These are phyloP conservation scores for Alternaria ethzedia DNA, from an alignment of 2,329 filamentous ascomycete genomes.

Conservation along the genomic window DNA sequence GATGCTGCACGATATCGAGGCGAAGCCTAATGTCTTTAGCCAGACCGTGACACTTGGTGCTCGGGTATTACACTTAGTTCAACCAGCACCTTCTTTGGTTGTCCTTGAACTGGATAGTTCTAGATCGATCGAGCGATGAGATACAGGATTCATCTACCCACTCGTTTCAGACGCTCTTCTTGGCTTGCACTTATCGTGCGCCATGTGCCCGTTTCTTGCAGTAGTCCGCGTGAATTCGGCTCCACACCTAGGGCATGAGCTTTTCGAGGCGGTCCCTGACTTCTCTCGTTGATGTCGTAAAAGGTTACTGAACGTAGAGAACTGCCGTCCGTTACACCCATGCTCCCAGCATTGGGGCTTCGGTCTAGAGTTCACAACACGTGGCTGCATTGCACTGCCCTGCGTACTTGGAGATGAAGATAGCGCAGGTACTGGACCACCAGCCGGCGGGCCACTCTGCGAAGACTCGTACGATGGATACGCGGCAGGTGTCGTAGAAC, in stretches of 20 bases:
- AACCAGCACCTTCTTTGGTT: background rate
- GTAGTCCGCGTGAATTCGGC: constrained; percentile 91
- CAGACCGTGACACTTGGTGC: background rate
- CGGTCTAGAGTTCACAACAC: constrained; percentile 78
- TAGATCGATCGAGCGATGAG: background rate
- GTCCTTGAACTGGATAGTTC: background rate
- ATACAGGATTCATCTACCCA: constrained; percentile 16
- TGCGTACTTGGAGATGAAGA: constrained; percentile 36
- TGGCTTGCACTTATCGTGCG: constrained; percentile 91
- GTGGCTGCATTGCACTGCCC: constrained; percentile 43
- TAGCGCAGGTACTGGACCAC: constrained; percentile 30
- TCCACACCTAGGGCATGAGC: constrained; percentile 86
- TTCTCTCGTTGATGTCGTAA: constrained; percentile 93
- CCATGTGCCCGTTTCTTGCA: constrained; percentile 84
- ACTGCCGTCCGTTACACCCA: constrained; percentile 92
- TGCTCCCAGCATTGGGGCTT: constrained; percentile 98
- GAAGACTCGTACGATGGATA: constrained; percentile 43
- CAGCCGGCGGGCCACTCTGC: constrained; percentile 26
- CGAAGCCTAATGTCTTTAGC: background rate
- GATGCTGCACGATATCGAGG: background rate
- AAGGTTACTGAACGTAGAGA: constrained; percentile 95
- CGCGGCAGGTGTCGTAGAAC: constrained; percentile 37
- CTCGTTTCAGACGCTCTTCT: constrained; percentile 56
- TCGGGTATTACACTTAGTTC: background rate
- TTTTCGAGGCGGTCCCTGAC: constrained; percentile 87